Evolutionary conservation across 192 early-diverging fungal species (phyloP).

Genomic region (Backusella sp.): DNA sequence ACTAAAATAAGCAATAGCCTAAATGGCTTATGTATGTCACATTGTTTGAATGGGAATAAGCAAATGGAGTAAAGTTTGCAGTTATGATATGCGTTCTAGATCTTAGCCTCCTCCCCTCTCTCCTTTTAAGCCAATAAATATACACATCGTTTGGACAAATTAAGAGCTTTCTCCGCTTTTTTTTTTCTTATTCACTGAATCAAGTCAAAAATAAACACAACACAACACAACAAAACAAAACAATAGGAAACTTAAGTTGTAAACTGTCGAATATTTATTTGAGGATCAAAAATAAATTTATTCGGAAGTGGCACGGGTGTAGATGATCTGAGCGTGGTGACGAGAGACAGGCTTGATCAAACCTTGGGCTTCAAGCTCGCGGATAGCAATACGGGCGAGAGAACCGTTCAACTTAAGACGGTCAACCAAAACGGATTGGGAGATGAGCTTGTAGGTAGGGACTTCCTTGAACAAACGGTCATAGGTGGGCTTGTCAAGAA

Average conservation of each 20-base stretch:
- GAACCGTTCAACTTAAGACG: constrained; percentile 98
- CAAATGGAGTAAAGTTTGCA: not conserved
- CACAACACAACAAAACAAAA: not conserved
- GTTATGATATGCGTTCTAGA: not conserved
- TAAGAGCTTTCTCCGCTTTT: not conserved
- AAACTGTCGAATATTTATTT: constrained; percentile 38
- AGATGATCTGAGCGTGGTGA: constrained; percentile 92
- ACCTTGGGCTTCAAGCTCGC: constrained; percentile 90
- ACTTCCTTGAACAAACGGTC: constrained; percentile 99
- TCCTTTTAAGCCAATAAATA: constrained; percentile 9
- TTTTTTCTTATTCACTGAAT: not conserved
- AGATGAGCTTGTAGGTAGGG: constrained; percentile 99
- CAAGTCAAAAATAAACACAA: not conserved
- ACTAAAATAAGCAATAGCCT: not conserved
- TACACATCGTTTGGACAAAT: not conserved
- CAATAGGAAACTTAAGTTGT: not conserved
- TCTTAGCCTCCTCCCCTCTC: not conserved
- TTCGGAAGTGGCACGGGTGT: constrained; percentile 57
- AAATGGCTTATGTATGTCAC: not conserved
- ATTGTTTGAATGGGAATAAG: not conserved
- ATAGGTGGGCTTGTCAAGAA: constrained; percentile 96
- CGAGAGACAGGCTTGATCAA: constrained; percentile 88
- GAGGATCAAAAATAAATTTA: not conserved
- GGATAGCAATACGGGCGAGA: constrained; percentile 92
- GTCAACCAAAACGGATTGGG: constrained; percentile 97